Base-by-base conservation (phyloP, 78 protist species). In the Speleostelium caveatum region DNA sequence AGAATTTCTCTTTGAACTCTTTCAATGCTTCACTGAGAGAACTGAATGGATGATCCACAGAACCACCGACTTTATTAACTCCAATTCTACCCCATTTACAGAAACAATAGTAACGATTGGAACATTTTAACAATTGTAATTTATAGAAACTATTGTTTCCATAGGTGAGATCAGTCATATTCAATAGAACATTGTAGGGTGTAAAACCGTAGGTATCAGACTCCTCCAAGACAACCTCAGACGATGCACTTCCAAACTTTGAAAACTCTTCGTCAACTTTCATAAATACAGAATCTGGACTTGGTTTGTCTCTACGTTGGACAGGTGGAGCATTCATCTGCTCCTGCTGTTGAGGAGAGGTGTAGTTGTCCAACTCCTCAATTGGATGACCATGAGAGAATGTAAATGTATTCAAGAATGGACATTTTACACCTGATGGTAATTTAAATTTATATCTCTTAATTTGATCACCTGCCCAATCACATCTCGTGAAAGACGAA, bases 11-110 rank as follows among this genome's bases (percentile, higher is more conserved):
- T 19, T 39, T 19, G 19, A 80, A 92, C 5, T 56, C 61, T 17
- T 55, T 26, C 7, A 74, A 3, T n/a, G 95, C 95, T 4, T 38
- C 45, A 0, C 30, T 56, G 0, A 75, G 73, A 22, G 91, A n/a
- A 7, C 56, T 2, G 67, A 32, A 56, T 17, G 19, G 3, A 32
- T 67, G 75, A 5, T 56, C 38, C 24, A 66, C 59, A 4, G 61
- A n/a, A 24, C 91, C 91, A 35, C 86, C 90, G 0, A 42, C 24
- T 7, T n/a, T 59, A 14, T 45, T 45, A 14, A 14, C n/a, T 14
- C 95, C 95, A 24, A 80, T 35, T 24, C 95, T 26, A 19, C 86
- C 92, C 90, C 92, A 92, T 30, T 53, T 63, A 22, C 79, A 68
- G 42, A 60, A 92, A 1, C 80, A 63, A 19, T 58, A 14, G 53